Conservation (phyloP, 2,329 filamentous ascomycete species). For the Aspergillus clavatus region DNA sequence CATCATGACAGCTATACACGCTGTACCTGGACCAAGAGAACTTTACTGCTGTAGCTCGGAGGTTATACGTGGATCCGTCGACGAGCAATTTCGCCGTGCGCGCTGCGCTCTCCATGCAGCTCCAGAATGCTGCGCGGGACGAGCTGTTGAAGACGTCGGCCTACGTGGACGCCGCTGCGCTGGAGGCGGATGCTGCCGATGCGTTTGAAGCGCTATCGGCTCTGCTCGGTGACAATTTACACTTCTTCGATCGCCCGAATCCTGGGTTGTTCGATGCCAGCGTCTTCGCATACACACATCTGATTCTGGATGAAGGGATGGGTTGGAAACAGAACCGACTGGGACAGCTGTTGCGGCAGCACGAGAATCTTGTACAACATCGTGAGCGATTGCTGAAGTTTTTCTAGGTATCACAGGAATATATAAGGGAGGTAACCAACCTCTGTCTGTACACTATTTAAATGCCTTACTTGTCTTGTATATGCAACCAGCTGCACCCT, state of each 20-base stretch:
- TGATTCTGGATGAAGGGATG: slow-evolving; percentile 63
- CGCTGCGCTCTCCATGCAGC: slow-evolving; percentile 57
- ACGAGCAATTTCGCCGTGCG: slow-evolving; percentile 60
- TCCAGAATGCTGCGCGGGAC: slow-evolving; percentile 66
- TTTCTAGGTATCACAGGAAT: slow-evolving; percentile 32
- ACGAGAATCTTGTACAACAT: slow-evolving; percentile 62
- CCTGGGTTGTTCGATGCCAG: slow-evolving; percentile 81
- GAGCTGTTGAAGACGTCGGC: slow-evolving; percentile 63
- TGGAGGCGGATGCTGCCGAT: slow-evolving; percentile 57
- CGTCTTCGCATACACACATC: slow-evolving; percentile 83
- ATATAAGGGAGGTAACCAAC: background rate
- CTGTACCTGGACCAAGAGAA: slow-evolving; percentile 73
- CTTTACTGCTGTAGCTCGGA: slow-evolving; percentile 58
- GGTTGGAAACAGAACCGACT: slow-evolving; percentile 63
- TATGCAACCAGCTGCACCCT: background rate
- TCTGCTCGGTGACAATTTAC: slow-evolving; percentile 53
- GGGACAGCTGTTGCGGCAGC: slow-evolving; percentile 51
- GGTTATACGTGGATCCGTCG: slow-evolving; percentile 65
- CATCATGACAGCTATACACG: slow-evolving; percentile 58
- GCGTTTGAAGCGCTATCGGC: slow-evolving; percentile 60
- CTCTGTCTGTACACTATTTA: slow-evolving; percentile 13
- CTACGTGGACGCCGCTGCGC: slow-evolving; percentile 51
- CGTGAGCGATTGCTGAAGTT: slow-evolving; percentile 55
- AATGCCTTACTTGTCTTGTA: background rate
- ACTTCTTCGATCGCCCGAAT: slow-evolving; percentile 54